Evolutionary conservation across 352 stramenopile genomes (phyloP), one percentile per base, ranked within the genome.

Genomic region (Globisporangium solare): DNA sequence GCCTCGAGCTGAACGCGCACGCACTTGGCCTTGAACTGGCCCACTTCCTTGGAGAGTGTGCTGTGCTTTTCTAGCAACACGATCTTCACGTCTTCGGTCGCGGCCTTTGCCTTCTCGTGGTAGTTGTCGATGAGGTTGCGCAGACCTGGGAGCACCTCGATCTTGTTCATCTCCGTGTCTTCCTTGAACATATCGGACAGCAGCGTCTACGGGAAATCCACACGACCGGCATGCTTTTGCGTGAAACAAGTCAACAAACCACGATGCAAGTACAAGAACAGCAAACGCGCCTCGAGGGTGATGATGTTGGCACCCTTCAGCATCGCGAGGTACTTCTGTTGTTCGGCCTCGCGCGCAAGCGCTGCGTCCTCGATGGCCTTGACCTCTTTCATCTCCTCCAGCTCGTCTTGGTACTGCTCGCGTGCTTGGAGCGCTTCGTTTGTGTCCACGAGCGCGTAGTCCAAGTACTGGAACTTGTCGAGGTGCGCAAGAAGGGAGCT

Each of bases 131-230:
- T 89, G 45, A 96, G 74, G 50, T 93, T 94, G 37, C 92, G 86
- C 15, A 97, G 63, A 0, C 83, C 88, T 27, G 92, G 92, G 1
- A 98, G 67, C 32, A 95, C 73, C 55, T 94, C 82, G 39, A 98
- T 92, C 67, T 96, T 97, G 64, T 65, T 80, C 65, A 97, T 94
- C 52, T 98, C 92, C 13, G 74, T 83, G 71, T 98, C 92, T 41
- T 97, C 89, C 41, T 83, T 84, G 60, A 97, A 98, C 84, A 98
- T 97, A 59, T 98, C 90, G 51, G 70, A 66, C 47, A 96, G 70
- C 22, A 96, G 70, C 46, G 83, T 96, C 74, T 94, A 35, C 6
- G 10, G 58, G 13, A 43, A 6, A 43, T n/a, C 39, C 39, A 43
- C 12, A 43, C 12, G 22, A 35, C 10, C 27, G 27, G 7, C 0